phyloP scores from a whole-genome alignment of 164 flowering plant species.

The Macadamia integrifolia region DNA sequence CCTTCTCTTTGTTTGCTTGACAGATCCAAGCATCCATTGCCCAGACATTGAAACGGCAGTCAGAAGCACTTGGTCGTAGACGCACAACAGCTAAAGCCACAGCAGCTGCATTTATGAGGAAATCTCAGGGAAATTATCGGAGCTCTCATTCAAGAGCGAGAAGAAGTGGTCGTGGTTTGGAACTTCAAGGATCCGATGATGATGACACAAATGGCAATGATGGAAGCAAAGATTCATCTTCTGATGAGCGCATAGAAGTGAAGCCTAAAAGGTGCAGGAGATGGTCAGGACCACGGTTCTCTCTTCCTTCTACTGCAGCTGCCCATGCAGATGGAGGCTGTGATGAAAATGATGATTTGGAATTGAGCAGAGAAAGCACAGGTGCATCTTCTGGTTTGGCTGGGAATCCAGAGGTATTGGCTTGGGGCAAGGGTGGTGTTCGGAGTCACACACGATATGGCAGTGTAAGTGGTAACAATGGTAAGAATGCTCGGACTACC shows the following conservation, averaged over 20 bases:
- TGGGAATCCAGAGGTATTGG: slow-evolving; percentile 57
- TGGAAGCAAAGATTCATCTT: slow-evolving; percentile 64
- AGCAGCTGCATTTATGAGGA: slow-evolving; percentile 38
- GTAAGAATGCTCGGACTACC: slow-evolving; percentile 34
- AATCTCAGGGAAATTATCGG: slow-evolving; percentile 39
- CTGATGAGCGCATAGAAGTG: slow-evolving; percentile 65
- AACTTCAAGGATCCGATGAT: slow-evolving; percentile 57
- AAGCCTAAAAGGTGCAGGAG: slow-evolving; percentile 53
- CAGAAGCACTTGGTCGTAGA: slow-evolving; percentile 70
- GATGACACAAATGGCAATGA: slow-evolving; percentile 54
- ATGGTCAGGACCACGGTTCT: slow-evolving; percentile 30
- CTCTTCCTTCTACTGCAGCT: slow-evolving; percentile 44
- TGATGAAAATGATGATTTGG: slow-evolving; percentile 47
- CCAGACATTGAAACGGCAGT: slow-evolving; percentile 62
- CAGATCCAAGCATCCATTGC: slow-evolving; percentile 96
- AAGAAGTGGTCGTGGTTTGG: slow-evolving; percentile 33
- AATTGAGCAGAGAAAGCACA: slow-evolving; percentile 38
- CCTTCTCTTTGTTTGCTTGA: slow-evolving; percentile 4
- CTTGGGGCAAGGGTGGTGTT: slow-evolving; percentile 81
- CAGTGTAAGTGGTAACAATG: slow-evolving; percentile 31
- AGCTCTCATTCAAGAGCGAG: slow-evolving; percentile 39
- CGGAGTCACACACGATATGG: slow-evolving; percentile 73
- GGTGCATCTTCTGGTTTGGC: slow-evolving; percentile 51
- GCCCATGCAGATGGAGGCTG: slow-evolving; percentile 35
- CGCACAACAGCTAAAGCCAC: slow-evolving; percentile 42